Evolutionary conservation across 768 basidiomycete genomes (phyloP).

Genomic region (Saitozyma sp.): DNA sequence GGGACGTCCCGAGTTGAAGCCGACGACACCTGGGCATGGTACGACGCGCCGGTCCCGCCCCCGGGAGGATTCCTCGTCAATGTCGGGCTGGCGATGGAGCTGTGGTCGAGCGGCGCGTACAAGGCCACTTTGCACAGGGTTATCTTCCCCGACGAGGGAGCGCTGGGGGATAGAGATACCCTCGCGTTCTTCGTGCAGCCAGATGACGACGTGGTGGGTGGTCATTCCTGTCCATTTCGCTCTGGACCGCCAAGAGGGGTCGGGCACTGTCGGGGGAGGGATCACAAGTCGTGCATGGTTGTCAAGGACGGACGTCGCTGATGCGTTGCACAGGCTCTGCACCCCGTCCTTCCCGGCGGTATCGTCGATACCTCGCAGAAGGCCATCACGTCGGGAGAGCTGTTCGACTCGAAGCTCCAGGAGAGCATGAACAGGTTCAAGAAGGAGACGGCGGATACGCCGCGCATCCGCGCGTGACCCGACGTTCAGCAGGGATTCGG

Average conservation of each 20-base stretch:
- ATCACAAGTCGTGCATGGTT: too few species aligned
- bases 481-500: background rate
- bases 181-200: slow-evolving; percentile 27
- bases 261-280: too few species aligned
- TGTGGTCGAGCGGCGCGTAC: slow-evolving; percentile 22
- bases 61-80: slow-evolving; percentile 23
- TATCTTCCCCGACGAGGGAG: slow-evolving; percentile 11
- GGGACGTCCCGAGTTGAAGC: background rate
- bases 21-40: slow-evolving; percentile 11
- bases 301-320: too few species aligned
- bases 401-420: slow-evolving; percentile 17
- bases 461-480: background rate
- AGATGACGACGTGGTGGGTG: slow-evolving; percentile 22
- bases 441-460: background rate
- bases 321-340: background rate
- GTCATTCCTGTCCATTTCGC: background rate
- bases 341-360: slow-evolving; percentile 17
- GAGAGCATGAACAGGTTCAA: slow-evolving; percentile 21
- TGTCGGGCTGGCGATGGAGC: slow-evolving; percentile 24
- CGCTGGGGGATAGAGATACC: background rate
- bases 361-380: slow-evolving; percentile 17
- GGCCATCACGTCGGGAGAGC: slow-evolving; percentile 21
- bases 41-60: slow-evolving; percentile 19
- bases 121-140: slow-evolving; percentile 25
- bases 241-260: too few species aligned